phyloP scores from a whole-genome alignment of 495 filamentous ascomycete genomes.

The Bombardia bombarda region DNA sequence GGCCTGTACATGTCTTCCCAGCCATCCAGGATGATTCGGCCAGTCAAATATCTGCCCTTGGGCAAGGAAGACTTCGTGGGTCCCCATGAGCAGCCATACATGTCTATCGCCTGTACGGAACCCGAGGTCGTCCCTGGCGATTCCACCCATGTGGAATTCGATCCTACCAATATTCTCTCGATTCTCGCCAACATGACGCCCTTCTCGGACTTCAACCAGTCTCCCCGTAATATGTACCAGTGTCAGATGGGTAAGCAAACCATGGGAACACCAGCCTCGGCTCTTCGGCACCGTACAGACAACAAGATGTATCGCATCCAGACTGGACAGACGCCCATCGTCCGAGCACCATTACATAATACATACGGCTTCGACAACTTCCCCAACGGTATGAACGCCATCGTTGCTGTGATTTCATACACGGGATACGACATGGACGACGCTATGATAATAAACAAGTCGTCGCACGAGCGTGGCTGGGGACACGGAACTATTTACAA shows the following conservation, averaged over 20 bases:
- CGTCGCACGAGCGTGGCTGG: slow-evolving; percentile 93
- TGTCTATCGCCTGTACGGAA: slow-evolving; percentile 88
- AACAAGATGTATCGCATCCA: slow-evolving; percentile 95
- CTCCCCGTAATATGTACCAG: slow-evolving; percentile 98
- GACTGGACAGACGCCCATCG: slow-evolving; percentile 92
- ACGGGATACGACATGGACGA: slow-evolving; percentile 99
- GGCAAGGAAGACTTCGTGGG: slow-evolving; percentile 82
- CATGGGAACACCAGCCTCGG: slow-evolving; percentile 93
- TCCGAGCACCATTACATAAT: slow-evolving; percentile 85
- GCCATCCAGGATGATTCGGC: slow-evolving; percentile 77
- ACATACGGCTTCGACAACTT: slow-evolving; percentile 97
- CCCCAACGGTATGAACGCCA: slow-evolving; percentile 92
- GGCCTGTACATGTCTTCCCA: slow-evolving; percentile 90
- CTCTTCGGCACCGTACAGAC: slow-evolving; percentile 80
- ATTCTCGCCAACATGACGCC: slow-evolving; percentile 98
- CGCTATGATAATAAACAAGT: slow-evolving; percentile 99
- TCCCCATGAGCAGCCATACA: slow-evolving; percentile 93
- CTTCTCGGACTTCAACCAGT: slow-evolving; percentile 98
- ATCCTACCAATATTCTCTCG: slow-evolving; percentile 93
- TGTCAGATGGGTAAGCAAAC: slow-evolving; percentile 99
- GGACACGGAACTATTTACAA: slow-evolving; percentile 96
- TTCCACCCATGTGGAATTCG: slow-evolving; percentile 88
- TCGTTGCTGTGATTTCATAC: slow-evolving; percentile 97
- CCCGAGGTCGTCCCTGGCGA: slow-evolving; percentile 76
- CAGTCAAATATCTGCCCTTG: slow-evolving; percentile 83